A percentile compares a stretch with the other conserved stretches of the same genome.
These are phyloP conservation scores for Aurantiochytrium sp. DNA, from an alignment of 108 stramenopile species.

Conservation along the genomic window DNA sequence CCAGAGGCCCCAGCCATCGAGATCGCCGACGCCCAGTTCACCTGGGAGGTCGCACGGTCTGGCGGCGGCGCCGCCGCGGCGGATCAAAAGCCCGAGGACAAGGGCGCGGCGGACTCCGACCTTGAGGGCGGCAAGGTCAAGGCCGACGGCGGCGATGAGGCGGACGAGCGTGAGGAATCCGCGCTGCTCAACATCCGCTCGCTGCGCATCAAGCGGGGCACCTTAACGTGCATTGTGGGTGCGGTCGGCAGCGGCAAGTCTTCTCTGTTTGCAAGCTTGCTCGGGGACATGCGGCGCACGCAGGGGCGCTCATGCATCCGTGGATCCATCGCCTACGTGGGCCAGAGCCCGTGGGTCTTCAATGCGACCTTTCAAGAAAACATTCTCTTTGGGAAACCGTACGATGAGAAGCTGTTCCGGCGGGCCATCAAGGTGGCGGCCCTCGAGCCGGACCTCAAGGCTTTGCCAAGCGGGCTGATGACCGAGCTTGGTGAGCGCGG, in stretches of 20 bases:
- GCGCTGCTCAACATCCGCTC: constrained; percentile 28
- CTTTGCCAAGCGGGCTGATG: constrained; percentile 40
- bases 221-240: constrained; percentile 82
- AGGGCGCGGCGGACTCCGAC: too few species aligned
- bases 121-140: too few species aligned
- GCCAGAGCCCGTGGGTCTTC: constrained; percentile 54
- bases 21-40: neutral
- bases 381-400: constrained; percentile 51
- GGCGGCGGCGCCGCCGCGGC: neutral
- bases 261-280: constrained; percentile 53
- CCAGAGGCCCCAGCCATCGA: neutral
- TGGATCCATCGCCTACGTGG: constrained; percentile 48
- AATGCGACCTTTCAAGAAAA: constrained; percentile 41
- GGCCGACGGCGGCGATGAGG: neutral
- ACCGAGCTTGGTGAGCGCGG: constrained; percentile 62
- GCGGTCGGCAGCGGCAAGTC: constrained; percentile 81
- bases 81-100: too few species aligned
- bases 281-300: constrained; percentile 51
- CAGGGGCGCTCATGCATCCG: constrained; percentile 39
- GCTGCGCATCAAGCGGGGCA: constrained; percentile 64
- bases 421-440: constrained; percentile 36
- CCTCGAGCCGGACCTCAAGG: constrained; percentile 33
- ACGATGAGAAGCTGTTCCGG: constrained; percentile 36
- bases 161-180: neutral
- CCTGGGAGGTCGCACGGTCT: neutral